These are phyloP conservation scores for Asterella californica DNA, from an alignment of 225 moss, liverwort and hornwort species.

Conservation along the genomic window DNA sequence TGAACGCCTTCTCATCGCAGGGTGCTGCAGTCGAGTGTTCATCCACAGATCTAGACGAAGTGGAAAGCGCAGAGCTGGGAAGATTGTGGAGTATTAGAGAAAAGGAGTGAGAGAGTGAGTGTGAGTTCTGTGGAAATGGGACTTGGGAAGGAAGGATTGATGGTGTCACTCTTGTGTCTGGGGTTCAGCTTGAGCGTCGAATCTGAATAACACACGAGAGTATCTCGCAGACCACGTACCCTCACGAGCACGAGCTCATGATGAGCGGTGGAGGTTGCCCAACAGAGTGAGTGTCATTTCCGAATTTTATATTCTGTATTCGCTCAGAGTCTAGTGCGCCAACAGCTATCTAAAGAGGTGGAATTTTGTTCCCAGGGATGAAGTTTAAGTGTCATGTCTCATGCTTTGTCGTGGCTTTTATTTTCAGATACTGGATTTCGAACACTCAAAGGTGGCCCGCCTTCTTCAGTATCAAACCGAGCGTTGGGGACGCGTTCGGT, in stretches of 20 bases:
- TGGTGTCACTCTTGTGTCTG: not conserved
- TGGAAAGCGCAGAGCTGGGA: not conserved
- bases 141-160: not conserved
- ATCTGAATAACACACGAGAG: slow-evolving; percentile 29
- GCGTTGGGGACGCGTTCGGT: slow-evolving; percentile 36
- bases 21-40: too few species aligned
- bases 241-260: too few species aligned
- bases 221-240: slow-evolving; percentile 30
- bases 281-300: slow-evolving; percentile 31
- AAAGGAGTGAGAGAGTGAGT: not conserved
- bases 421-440: slow-evolving; percentile 36
- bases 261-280: slow-evolving; percentile 39
- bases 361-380: too few species aligned
- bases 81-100: not conserved
- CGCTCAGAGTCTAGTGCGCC: too few species aligned
- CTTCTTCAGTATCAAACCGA: slow-evolving; percentile 33
- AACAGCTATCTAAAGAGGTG: too few species aligned
- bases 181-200: slow-evolving; percentile 1
- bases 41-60: too few species aligned
- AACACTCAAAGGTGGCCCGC: slow-evolving; percentile 41
- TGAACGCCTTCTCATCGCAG: not conserved
- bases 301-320: too few species aligned
- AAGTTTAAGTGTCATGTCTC: not conserved
- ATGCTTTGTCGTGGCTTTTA: not conserved
- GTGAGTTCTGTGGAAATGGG: not conserved